Evolutionary conservation across 768 basidiomycete genomes (phyloP).

Genomic region (Coprinellus micaceus): DNA sequence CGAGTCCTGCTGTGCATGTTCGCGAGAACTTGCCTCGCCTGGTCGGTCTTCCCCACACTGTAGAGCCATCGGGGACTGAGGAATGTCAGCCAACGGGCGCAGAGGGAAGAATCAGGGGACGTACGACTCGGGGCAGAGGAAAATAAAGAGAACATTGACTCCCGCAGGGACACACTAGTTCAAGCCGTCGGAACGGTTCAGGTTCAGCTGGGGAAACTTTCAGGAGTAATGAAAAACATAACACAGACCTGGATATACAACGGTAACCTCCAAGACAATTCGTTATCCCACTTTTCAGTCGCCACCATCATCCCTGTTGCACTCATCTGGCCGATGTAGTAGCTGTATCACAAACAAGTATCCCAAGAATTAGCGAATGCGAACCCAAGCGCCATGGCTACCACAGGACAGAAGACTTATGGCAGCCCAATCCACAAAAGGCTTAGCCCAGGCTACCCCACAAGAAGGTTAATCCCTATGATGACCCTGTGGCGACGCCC

Average conservation of each 20-base stretch:
- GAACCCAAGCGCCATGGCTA: no score
- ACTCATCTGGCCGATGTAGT: conserved; percentile 51
- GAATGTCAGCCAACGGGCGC: neutral
- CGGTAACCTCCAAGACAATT: conserved; percentile 48
- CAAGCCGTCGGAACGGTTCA: neutral
- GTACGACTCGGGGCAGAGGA: conserved; percentile 50
- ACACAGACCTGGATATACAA: conserved; percentile 42
- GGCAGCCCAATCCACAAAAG: no score
- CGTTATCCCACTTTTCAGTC: conserved; percentile 38
- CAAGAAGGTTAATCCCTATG: no score
- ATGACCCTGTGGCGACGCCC: no score
- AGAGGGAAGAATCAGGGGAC: conserved; percentile 4
- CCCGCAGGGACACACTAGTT: conserved; percentile 40
- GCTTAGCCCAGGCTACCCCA: no score
- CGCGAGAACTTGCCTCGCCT: conserved; percentile 44
- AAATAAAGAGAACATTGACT: conserved; percentile 44
- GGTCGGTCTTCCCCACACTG: conserved; percentile 38
- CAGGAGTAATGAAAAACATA: neutral
- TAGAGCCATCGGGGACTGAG: conserved; percentile 53
- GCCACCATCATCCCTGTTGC: conserved; percentile 56
- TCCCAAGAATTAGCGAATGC: no score
- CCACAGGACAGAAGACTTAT: no score
- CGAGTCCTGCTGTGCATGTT: conserved; percentile 44
- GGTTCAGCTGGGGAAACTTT: neutral
- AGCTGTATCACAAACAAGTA: conserved; percentile 24